Evolutionary conservation across 2,329 filamentous ascomycete genomes (phyloP), one percentile per base, ranked within the genome.

Genomic region (Chrysoporthe deuterocubensis): DNA sequence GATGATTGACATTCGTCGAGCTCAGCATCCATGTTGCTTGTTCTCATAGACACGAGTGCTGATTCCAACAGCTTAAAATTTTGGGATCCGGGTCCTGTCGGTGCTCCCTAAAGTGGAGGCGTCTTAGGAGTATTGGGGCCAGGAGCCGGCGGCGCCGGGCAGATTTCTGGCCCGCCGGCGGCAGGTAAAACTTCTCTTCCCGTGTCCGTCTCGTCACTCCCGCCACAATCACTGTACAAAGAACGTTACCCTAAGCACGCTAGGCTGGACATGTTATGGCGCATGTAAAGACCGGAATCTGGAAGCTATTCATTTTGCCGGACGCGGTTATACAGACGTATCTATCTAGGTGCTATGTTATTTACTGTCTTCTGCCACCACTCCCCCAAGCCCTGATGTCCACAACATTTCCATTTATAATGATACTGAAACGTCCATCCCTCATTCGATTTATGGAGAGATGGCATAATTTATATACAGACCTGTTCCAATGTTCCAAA

Each of bases 161-260:
- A 11, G 42, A 9, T 18, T 32, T 46, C 18, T 62, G 18, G 14
- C 21, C 40, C 60, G 60, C 40, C 60, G 43, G 60, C 37, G 18
- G 13, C 60, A 34, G 42, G 44, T n/a, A 18, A n/a, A 18, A 11
- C 11, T 61, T 62, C 48, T 34, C 44, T 50, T 43, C 40, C 60
- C 37, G 43, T 34, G 18, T 43, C 57, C 34, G 57, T 59, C 42
- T 32, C 57, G 57, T 60, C 57, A 16, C 57, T 21, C 8, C 37
- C 37, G 37, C 37, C 57, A n/a, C 18, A 16, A 14, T 60, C 26
- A 5, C 57, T 21, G n/a, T 11, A 59, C 18, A n/a, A 13, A 52
- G 48, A 5, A 32, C 7, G 21, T 32, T 26, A 13, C 48, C 21
- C 48, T 26, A 54, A 54, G 50, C 26, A 7, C 50, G 37, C 37